Evolutionary conservation across 495 filamentous ascomycete genomes (phyloP), one percentile per base, ranked within the genome.

Genomic region (Neurospora terricola): DNA sequence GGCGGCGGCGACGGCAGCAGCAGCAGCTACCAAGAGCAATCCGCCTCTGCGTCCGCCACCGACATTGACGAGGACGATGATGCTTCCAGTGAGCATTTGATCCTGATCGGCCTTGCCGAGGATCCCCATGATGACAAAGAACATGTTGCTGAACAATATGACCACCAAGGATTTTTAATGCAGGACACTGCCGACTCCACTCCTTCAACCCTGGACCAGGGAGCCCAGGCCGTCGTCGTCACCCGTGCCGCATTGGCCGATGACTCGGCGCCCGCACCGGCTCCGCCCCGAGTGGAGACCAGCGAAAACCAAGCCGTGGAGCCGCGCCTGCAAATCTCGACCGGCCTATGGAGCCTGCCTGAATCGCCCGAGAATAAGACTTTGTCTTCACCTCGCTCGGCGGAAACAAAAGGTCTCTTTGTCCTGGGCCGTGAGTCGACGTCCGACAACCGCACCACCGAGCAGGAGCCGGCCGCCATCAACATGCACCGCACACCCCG

Each of bases 391-490:
- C 38, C 70, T 69, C 79, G 77, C 37, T 54, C 83, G 34, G 83
- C 81, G 38, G 54, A 16, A 18, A 30, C 54, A 66, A 66, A 34
- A 66, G 27, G 54, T 66, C 54, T 66, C 27, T 66, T 66, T 66
- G 54, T 62, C 27, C 54, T 16, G 54, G 54, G 54, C 54, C 54
- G 27, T 34, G 14, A 62, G 54, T 62, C 27, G 54, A 30, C 54
- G 23, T 59, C 69, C 14, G 75, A 76, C 40, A 81, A 73, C 72
- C 82, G 82, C 27, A 80, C 78, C 37, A 83, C 81, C 16, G 59
- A 78, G 27, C 74, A 79, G 73, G 77, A 81, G 71, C 80, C 82
- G 54, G 81, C 79, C 45, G 82, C 81, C 43, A 75, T 78, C 69
- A 69, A 75, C 30, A 78, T 81, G 70, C 73, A 72, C 38, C 80